phyloP scores from a whole-genome alignment of 31 red algal species.

The Porphyra umbilicalis region DNA sequence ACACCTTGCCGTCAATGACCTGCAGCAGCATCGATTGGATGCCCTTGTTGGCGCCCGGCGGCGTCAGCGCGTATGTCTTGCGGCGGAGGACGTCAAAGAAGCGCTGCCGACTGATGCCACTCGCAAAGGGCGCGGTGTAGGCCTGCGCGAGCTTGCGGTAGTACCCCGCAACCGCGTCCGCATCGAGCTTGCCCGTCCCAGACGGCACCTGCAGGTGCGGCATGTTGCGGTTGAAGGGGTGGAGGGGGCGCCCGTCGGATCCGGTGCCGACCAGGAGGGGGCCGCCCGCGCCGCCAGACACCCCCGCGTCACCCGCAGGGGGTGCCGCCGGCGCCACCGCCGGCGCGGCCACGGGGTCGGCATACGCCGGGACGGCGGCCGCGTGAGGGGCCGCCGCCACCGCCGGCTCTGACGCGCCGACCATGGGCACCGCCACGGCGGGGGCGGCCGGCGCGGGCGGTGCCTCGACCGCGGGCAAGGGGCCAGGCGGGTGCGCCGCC shows the following conservation, averaged over 20 bases:
- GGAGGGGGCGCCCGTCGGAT: slow-evolving; percentile 12
- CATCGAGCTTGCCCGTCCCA: slow-evolving; percentile 34
- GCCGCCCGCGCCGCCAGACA: background rate
- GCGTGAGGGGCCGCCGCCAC: background rate
- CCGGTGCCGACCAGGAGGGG: background rate
- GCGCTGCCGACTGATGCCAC: slow-evolving; percentile 34
- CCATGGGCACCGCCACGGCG: no score
- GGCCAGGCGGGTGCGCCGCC: no score
- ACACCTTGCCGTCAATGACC: slow-evolving; percentile 61
- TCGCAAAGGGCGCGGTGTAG: slow-evolving; percentile 59
- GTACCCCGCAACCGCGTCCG: slow-evolving; percentile 13
- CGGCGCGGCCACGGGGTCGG: background rate
- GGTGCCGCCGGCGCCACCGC: background rate
- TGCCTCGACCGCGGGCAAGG: background rate
- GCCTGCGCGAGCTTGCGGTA: slow-evolving; percentile 66
- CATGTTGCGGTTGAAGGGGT: slow-evolving; percentile 75
- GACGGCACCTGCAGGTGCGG: slow-evolving; percentile 46
- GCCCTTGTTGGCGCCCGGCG: slow-evolving; percentile 90
- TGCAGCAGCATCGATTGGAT: slow-evolving; percentile 86
- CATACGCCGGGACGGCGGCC: background rate
- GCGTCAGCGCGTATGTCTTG: slow-evolving; percentile 73
- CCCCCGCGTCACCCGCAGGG: background rate
- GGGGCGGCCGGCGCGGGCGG: background rate
- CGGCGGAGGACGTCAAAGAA: slow-evolving; percentile 68
- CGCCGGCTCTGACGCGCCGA: no score